Evolutionary conservation across 345 rosid species (phyloP).

Genomic region (Eucalyptus pumila): DNA sequence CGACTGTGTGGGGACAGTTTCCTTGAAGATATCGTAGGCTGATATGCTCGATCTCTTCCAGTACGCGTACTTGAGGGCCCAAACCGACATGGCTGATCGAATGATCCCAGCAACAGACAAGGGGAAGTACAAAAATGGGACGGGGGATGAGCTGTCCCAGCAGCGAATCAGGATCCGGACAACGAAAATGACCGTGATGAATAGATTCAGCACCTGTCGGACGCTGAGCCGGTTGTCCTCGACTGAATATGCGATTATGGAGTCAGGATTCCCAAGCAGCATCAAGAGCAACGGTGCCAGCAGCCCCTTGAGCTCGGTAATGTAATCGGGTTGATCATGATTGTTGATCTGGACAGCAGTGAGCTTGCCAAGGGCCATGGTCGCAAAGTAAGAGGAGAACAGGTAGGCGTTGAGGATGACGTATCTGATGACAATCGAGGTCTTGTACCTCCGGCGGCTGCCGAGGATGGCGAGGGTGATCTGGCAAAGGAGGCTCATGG

Average conservation of each 20-base stretch:
- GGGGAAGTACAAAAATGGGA: background rate
- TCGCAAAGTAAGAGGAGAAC: background rate
- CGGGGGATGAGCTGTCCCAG: background rate
- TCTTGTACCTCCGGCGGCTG: background rate
- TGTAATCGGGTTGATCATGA: background rate
- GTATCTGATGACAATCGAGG: rapidly evolving
- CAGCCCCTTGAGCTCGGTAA: background rate
- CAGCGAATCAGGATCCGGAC: background rate
- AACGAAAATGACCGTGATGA: too few species aligned
- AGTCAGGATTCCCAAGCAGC: background rate
- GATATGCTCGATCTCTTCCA: too few species aligned
- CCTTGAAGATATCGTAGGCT: too few species aligned
- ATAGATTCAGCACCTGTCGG: background rate
- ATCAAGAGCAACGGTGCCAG: background rate
- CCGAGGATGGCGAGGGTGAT: background rate
- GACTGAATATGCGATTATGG: background rate
- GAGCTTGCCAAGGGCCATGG: background rate
- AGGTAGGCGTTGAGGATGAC: background rate
- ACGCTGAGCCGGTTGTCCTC: background rate
- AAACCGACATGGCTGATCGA: too few species aligned
- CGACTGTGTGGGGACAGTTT: too few species aligned
- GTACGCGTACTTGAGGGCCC: too few species aligned
- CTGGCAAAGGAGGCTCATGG: background rate
- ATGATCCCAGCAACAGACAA: background rate
- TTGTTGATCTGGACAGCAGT: background rate